Percentiles rank a stretch among this genome's conserved stretches.
Evolutionary conservation across 768 basidiomycete species (phyloP).

Genomic region (Pulveroboletus sp.): DNA sequence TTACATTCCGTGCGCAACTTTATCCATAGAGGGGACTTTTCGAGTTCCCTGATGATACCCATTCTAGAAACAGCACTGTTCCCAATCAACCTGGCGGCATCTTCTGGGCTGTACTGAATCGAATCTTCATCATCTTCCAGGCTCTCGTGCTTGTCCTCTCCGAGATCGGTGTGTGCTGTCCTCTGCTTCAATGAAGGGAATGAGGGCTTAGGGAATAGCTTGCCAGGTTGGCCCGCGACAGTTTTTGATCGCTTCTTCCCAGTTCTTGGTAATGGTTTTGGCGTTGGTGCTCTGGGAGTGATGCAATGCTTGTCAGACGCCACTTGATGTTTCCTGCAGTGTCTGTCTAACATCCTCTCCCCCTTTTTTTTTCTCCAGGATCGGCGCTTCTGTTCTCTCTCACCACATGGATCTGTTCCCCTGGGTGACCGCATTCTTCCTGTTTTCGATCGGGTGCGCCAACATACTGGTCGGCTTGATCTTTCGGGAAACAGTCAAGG

Average conservation of each 20-base stretch:
- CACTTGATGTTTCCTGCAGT: neutral
- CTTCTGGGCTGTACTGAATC: conserved; percentile 87
- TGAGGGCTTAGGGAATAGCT: neutral
- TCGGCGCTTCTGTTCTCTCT: conserved; percentile 66
- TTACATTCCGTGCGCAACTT: conserved; percentile 67
- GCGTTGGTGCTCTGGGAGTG: conserved; percentile 81
- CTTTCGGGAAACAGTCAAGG: conserved; percentile 65
- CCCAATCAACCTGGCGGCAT: conserved; percentile 89
- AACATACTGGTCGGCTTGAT: conserved; percentile 80
- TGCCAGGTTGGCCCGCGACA: conserved; percentile 58
- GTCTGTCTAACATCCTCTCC: neutral
- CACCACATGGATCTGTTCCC: conserved; percentile 81
- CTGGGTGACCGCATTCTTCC: conserved; percentile 80
- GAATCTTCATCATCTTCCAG: conserved; percentile 81
- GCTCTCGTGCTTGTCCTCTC: conserved; percentile 60
- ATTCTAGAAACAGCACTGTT: conserved; percentile 66
- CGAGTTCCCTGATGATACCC: neutral
- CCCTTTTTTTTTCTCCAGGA: conserved; percentile 31
- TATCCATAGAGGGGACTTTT: neutral
- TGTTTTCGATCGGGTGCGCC: conserved; percentile 77
- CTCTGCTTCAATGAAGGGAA: neutral
- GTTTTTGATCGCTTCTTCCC: conserved; percentile 91
- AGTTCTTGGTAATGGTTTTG: conserved; percentile 81
- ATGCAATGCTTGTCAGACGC: conserved; percentile 73
- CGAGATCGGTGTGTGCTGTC: conserved; percentile 34